These are phyloP conservation scores for Fusarium continuum DNA, from an alignment of 2,329 filamentous ascomycete genomes.

Conservation along the genomic window DNA sequence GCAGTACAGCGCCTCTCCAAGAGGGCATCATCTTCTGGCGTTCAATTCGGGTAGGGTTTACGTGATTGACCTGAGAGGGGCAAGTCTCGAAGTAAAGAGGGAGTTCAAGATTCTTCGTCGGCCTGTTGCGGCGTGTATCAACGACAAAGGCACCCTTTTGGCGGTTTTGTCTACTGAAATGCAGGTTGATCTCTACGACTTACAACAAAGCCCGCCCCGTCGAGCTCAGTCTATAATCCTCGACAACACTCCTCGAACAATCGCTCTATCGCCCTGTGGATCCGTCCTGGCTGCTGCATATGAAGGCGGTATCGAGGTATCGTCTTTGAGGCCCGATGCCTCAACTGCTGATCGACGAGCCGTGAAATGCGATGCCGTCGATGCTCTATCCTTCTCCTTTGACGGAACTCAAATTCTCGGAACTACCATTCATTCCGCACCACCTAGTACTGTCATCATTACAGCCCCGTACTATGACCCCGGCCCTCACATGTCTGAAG, in stretches of 20 bases:
- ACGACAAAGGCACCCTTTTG: slow-evolving; percentile 78
- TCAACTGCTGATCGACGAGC: slow-evolving; percentile 74
- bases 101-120: slow-evolving; percentile 83
- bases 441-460: slow-evolving; percentile 77
- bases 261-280: slow-evolving; percentile 83
- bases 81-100: slow-evolving; percentile 71
- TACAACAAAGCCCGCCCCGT: slow-evolving; percentile 70
- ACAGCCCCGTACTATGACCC: slow-evolving; percentile 83
- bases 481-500: slow-evolving; percentile 70
- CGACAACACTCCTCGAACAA: slow-evolving; percentile 79
- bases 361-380: slow-evolving; percentile 81
- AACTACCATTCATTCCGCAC: slow-evolving; percentile 71
- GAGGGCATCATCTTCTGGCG: slow-evolving; percentile 77
- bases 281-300: slow-evolving; percentile 86
- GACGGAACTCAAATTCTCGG: slow-evolving; percentile 83
- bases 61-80: slow-evolving; percentile 72
- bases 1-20: slow-evolving; percentile 81
- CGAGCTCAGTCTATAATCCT: slow-evolving; percentile 79
- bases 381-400: slow-evolving; percentile 77
- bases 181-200: slow-evolving; percentile 86
- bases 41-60: slow-evolving; percentile 89
- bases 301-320: slow-evolving; percentile 88
- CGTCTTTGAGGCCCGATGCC: slow-evolving; percentile 73
- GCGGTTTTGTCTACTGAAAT: slow-evolving; percentile 84
- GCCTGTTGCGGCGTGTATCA: slow-evolving; percentile 79